These are phyloP conservation scores for Gilbertella persicaria DNA, from an alignment of 371 early-diverging fungal species.

Conservation along the genomic window DNA sequence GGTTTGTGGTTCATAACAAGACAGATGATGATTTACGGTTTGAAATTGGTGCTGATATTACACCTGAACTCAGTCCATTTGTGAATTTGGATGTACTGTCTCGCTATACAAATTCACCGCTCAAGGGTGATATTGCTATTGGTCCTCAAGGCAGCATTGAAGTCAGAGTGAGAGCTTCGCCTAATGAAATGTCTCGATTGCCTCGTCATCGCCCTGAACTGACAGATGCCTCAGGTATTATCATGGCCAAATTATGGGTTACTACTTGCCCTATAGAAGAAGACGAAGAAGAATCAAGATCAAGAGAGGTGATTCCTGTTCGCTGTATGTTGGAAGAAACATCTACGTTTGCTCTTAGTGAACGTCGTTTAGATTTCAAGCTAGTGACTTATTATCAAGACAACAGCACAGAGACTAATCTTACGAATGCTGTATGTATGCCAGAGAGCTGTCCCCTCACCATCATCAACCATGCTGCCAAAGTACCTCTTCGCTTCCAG, in stretches of 20 bases:
- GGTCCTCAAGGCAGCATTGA: slow-evolving; percentile 73
- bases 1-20: slow-evolving; percentile 81
- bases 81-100: slow-evolving; percentile 76
- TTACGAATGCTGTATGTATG: slow-evolving; percentile 30
- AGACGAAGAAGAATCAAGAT: slow-evolving; percentile 26
- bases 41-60: slow-evolving; percentile 69
- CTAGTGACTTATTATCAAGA: slow-evolving; percentile 49
- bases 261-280: slow-evolving; percentile 46
- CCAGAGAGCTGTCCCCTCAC: slow-evolving; percentile 48
- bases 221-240: slow-evolving; percentile 63
- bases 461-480: slow-evolving; percentile 66
- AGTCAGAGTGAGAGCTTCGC: slow-evolving; percentile 72
- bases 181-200: slow-evolving; percentile 62
- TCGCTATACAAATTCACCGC: slow-evolving; percentile 82
- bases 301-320: slow-evolving; percentile 68
- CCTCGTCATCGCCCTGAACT: slow-evolving; percentile 54
- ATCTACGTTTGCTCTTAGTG: slow-evolving; percentile 65
- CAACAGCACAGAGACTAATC: slow-evolving; percentile 40
- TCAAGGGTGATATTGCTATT: slow-evolving; percentile 71
- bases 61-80: slow-evolving; percentile 60
- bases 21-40: slow-evolving; percentile 79
- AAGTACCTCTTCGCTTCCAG: slow-evolving; percentile 68
- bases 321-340: slow-evolving; percentile 69
- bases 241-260: slow-evolving; percentile 63
- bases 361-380: slow-evolving; percentile 66